Conservation (phyloP, 139 green algal species). For the Micromonas commoda region DNA sequence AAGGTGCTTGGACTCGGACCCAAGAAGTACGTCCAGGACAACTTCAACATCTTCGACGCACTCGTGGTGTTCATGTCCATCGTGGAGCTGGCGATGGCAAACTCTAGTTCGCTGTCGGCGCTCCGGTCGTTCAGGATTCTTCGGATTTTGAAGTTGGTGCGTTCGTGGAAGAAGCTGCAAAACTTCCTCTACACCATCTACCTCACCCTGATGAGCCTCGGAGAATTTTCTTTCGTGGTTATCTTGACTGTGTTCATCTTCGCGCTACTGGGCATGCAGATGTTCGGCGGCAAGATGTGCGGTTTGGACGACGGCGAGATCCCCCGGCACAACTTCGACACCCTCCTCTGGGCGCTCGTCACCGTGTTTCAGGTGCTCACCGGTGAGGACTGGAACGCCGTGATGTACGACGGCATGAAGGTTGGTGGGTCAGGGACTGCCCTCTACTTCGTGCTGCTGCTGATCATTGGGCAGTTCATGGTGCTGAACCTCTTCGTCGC, state of each 20-base stretch:
- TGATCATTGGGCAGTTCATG: conserved; percentile 39
- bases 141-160: conserved; percentile 28
- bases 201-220: conserved; percentile 14
- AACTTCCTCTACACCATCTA: conserved; percentile 25
- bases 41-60: conserved; percentile 35
- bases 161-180: conserved; percentile 28
- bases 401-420: conserved; percentile 37
- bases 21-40: conserved; percentile 27
- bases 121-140: conserved; percentile 37
- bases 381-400: conserved; percentile 34
- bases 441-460: conserved; percentile 39
- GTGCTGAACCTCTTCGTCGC: conserved; percentile 44
- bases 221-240: conserved; percentile 32
- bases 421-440: background rate
- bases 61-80: conserved; percentile 28
- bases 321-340: conserved; percentile 31
- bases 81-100: conserved; percentile 12
- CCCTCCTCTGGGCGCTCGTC: conserved; percentile 23
- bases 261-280: conserved; percentile 36
- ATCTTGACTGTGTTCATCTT: conserved; percentile 36
- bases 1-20: conserved; percentile 29
- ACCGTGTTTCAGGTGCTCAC: conserved; percentile 39
- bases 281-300: conserved; percentile 26
- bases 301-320: background rate
- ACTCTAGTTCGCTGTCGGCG: background rate